Base-by-base conservation (phyloP, 768 basidiomycete species). In the Pisolithus marmoratus region DNA sequence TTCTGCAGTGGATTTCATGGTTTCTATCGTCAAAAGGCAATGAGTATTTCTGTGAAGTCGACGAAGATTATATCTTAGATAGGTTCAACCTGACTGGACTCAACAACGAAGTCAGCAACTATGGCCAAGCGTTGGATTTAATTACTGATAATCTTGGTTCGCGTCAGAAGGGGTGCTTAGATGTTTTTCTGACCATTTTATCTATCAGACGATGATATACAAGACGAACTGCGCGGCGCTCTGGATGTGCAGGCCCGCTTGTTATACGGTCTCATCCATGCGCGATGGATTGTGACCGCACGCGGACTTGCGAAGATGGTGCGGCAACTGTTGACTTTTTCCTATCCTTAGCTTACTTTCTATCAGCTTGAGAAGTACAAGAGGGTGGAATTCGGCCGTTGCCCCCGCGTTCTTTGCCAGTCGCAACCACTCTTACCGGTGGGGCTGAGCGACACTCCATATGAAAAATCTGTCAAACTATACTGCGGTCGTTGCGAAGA, bases 1-100 rank as follows among this genome's bases (percentile, higher is more conserved):
- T 48, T 27, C 22, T 57, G 14, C 59, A 94, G 91, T 97, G 94
- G 94, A 94, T 95, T 60, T 92, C 93, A 4, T 97, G 94, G 94
- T 96, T 97, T 63, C 75, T 97, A 5, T 90, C 91, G 20, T 94
- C 92, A 19, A 96, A 96, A 67, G 94, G 96, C 52, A 98, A 99
- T 67, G 96, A 99, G 74, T 99, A 99, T 74, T 98, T 97, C 63
- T 96, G 95, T 69, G 94, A 98, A 75, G 93, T 98, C 55, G 96
- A 97, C 66, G 96, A 98, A 64, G 95, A 98, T 70, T 98, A 97
- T 68, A 97, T 99, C 62, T 79, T 96, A 51, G 95, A 98, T 72
- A 83, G 94, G 48, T 97, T 99, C 81, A 98, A 99, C 71, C 76
- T 99, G 51, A 99, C 96, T 2, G 95, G 96, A 4, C 78, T 98